Base-by-base conservation (phyloP, 164 flowering plant species). In the Amborella trichopoda region DNA sequence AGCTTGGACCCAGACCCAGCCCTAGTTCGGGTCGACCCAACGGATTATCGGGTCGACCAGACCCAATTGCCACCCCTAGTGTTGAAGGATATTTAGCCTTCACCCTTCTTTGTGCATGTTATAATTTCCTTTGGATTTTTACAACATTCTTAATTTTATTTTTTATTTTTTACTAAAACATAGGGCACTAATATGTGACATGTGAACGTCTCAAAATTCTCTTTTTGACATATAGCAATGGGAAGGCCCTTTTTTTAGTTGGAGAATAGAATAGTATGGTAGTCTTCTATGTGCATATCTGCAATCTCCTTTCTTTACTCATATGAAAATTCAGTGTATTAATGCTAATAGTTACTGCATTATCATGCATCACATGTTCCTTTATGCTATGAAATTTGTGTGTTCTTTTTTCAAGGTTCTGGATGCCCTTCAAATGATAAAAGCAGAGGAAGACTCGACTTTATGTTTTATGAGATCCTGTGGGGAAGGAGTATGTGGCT, bases 401-500 rank as follows among this genome's bases (percentile, higher is more conserved):
- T n/a, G 9, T 8, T 34, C 12, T 10, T 9, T 27, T 25, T 36
- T 17, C 1, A n/a, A 80, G 88, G 94, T 86, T 13, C 66, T 86
- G 62, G 90, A 87, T 59, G 90, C 70, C 4, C 61, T 83, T 6
- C 81, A 75, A 52, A 86, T 73, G 71, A 83, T 80, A 48, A 86
- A 81, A 52, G 64, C 68, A 2, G 85, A 77, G 54, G 65, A 62
- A 0, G 94, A 81, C 46, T 50, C 90, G 3, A 73, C 60, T 42
- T 59, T 79, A 67, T 65, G 53, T 44, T 83, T 72, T 30, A 68
- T 90, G 38, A 75, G 90, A 61, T 81, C 90, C 14, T 83, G 90
- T 53, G 70, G 90, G 45, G 94, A 87, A 72, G 94, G 94, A 18
- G 75, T 77, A 33, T 87, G 90, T 34, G 94, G 96, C 23, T 87